Conservation (phyloP, 257 asterid species). For the Solanum corneliomulleri region DNA sequence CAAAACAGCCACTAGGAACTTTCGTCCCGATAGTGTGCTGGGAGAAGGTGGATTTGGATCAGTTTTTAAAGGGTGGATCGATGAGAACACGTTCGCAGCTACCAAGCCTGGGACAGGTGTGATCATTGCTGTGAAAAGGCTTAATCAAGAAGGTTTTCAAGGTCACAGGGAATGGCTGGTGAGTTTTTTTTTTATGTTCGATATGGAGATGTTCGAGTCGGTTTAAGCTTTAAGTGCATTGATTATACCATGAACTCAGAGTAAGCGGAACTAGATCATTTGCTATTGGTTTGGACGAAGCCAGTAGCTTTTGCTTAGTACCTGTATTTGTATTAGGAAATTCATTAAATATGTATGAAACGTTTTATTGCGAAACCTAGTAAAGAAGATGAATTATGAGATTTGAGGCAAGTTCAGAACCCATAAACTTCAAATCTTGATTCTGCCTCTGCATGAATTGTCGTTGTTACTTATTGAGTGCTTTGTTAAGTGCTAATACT, state of each 20-base stretch:
- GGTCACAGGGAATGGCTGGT: conserved; percentile 93
- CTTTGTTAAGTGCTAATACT: neutral
- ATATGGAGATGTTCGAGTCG: neutral
- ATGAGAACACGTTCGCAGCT: conserved; percentile 48
- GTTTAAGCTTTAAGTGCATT: neutral
- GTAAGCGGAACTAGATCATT: neutral
- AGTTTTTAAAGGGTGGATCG: conserved; percentile 88
- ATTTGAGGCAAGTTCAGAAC: neutral
- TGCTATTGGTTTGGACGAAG: neutral
- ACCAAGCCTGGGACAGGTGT: conserved; percentile 73
- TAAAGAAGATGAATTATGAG: neutral
- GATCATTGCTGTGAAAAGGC: conserved; percentile 67
- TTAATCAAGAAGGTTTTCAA: conserved; percentile 63
- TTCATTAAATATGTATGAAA: neutral
- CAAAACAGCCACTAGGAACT: conserved; percentile 65
- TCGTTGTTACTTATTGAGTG: neutral
- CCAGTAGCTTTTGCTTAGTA: neutral
- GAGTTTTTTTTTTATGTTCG: conserved; percentile 12
- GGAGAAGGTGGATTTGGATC: conserved; percentile 94
- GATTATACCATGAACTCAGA: neutral
- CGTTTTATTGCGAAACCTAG: neutral
- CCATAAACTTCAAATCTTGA: neutral
- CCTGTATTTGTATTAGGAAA: neutral
- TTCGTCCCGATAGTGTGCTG: conserved; percentile 69
- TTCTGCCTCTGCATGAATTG: neutral